Percentiles rank a stretch among this genome's conserved stretches.
Evolutionary conservation across 768 basidiomycete genomes (phyloP).

Genomic region (Candolleomyces aberdarensis): DNA sequence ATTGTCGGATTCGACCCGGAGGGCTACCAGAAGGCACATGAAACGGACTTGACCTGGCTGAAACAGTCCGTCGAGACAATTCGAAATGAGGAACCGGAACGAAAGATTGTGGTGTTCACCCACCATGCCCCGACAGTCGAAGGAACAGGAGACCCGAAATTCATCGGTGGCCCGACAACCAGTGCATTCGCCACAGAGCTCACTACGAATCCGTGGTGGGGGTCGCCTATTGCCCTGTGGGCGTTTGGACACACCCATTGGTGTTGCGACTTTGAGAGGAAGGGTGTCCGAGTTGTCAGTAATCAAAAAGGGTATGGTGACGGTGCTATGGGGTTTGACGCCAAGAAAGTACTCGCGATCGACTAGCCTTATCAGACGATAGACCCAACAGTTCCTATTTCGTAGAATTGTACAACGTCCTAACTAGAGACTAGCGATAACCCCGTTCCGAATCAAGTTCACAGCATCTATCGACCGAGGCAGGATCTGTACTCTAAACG

Average conservation of each 20-base stretch:
- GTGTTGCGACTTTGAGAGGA: constrained; percentile 23
- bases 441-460: not conserved
- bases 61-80: constrained; percentile 20
- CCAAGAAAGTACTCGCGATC: too few relatives aligned
- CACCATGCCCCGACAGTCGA: constrained; percentile 38
- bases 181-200: constrained; percentile 33
- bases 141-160: constrained; percentile 27
- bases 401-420: too few relatives aligned
- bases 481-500: not conserved
- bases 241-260: constrained; percentile 42
- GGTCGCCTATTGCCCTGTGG: constrained; percentile 28
- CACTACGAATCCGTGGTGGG: constrained; percentile 22
- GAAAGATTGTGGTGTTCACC: constrained; percentile 32
- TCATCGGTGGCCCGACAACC: constrained; percentile 17
- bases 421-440: not conserved
- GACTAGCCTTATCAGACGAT: too few relatives aligned
- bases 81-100: constrained; percentile 22
- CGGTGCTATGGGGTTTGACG: too few relatives aligned
- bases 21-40: constrained; percentile 21
- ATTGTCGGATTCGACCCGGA: constrained; percentile 24
- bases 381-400: too few relatives aligned
- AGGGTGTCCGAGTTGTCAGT: too few relatives aligned
- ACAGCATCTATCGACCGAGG: not conserved
- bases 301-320: too few relatives aligned
- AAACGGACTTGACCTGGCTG: constrained; percentile 31